These are phyloP conservation scores for Salix arbutifolia DNA, from an alignment of 345 rosid species.

Conservation along the genomic window DNA sequence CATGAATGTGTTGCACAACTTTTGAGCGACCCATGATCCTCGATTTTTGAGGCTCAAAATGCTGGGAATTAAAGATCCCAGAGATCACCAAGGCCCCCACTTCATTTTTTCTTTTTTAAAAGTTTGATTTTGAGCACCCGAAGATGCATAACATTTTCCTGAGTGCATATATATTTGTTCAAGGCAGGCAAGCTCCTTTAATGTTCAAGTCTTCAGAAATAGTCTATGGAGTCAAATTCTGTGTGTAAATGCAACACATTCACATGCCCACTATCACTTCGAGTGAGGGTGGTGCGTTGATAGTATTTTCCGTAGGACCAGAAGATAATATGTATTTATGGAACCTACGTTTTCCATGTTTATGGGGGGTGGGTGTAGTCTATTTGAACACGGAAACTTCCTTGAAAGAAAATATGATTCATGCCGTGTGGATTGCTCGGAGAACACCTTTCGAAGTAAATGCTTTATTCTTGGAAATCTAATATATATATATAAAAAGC, in stretches of 20 bases:
- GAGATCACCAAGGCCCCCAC: neutral
- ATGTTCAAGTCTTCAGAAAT: neutral
- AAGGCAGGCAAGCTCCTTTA: neutral
- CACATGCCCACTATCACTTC: neutral
- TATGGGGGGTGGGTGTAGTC: neutral
- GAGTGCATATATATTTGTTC: neutral
- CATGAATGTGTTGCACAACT: neutral
- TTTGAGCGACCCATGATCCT: neutral
- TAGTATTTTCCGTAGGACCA: too few species aligned
- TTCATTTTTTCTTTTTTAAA: too few species aligned
- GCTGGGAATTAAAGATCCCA: neutral
- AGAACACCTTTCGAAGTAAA: neutral
- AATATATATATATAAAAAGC: too few species aligned
- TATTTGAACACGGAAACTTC: neutral
- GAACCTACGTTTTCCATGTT: neutral
- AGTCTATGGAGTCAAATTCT: neutral
- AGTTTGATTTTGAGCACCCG: neutral
- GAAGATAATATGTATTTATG: too few species aligned
- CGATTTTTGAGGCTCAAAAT: too few species aligned
- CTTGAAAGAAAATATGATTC: neutral
- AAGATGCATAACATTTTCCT: neutral
- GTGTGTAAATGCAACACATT: neutral
- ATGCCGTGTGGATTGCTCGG: neutral
- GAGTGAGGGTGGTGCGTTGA: neutral
- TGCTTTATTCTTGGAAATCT: neutral